Base-by-base conservation (phyloP, 1,284 basidiomycete species). In the Ganoderma sinense region DNA sequence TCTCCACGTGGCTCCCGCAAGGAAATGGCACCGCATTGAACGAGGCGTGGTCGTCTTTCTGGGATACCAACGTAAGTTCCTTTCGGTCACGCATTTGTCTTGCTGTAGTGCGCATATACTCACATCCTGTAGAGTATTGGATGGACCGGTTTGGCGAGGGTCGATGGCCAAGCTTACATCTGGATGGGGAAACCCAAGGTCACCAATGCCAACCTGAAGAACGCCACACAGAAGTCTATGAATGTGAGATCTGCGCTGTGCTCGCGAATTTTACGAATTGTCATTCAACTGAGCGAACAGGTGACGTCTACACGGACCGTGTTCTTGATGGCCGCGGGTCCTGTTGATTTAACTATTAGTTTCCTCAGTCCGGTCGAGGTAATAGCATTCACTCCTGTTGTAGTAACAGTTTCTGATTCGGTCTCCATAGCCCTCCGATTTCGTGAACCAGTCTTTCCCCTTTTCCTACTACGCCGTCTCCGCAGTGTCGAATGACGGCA, bases 311-410 rank as follows among this genome's bases (percentile, higher is more conserved):
- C 89, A 0, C 88, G 89, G 75, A 89, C 87, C 67, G 85, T 82
- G 33, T 91, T 91, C 70, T 83, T 85, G 0, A 76, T 91, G 67
- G 84, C 84, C 0, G 89, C 90, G 2, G 91, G 90, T 10, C 85
- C 86, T 14, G 82, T 91, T 20, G 86, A 89, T 69, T 70, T 91
- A n/a, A 87, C 85, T 10, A 85, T 88, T n/a, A 88, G 82, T 7
- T 91, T 90, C 74, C 79, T 90, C 18, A 89, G 86, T 73, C 89
- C 89, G n/a, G 85, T 92, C 26, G 90, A 92, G 83, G 89, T 88
- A 74, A 55, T 40, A n/a, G 4, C 45, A 29, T 20, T 4, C 20
- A 13, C 43, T 3, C 29, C 40, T 62, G 16, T 18, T 5, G 29
- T 0, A 40, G 4, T 6, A n/a, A 29, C 26, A 26, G n/a, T n/a